Percentiles rank a stretch among this genome's conserved stretches.
Conservation (phyloP, 78 protist species). For the Dictyostelium firmibasis region DNA sequence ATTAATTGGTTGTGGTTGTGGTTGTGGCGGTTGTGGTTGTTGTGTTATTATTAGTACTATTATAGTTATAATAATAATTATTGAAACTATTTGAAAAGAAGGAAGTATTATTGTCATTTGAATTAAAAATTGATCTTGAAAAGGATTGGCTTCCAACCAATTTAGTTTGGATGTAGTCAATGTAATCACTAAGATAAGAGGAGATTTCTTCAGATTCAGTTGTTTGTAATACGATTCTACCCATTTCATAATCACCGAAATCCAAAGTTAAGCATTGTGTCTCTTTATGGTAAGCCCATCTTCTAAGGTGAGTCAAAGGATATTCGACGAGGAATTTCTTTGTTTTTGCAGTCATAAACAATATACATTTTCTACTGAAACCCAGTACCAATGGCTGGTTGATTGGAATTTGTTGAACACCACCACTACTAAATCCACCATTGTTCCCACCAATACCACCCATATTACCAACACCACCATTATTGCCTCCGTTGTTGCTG, state of each 20-base stretch:
- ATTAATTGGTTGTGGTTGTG: background rate
- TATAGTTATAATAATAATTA: background rate
- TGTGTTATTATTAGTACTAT: background rate
- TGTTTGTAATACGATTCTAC: conserved; percentile 62
- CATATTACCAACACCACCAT: background rate
- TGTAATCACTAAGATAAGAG: conserved; percentile 64
- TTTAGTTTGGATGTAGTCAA: conserved; percentile 79
- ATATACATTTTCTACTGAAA: conserved; percentile 71
- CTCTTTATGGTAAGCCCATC: conserved; percentile 53
- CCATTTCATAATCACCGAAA: conserved; percentile 77
- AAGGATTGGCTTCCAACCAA: conserved; percentile 68
- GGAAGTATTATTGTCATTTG: background rate
- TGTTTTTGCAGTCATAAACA: conserved; percentile 63
- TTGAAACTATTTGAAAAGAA: background rate
- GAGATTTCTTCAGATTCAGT: conserved; percentile 64
- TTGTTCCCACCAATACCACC: background rate
- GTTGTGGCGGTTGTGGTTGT: background rate
- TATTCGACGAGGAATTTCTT: conserved; percentile 59
- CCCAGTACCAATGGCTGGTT: conserved; percentile 69
- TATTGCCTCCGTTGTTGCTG: no score
- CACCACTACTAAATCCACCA: background rate
- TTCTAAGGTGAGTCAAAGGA: conserved; percentile 59
- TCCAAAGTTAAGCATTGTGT: conserved; percentile 47
- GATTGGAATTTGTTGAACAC: conserved; percentile 11
- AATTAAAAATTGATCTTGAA: conserved; percentile 2